Base-by-base conservation (phyloP, 2,329 filamentous ascomycete genomes). In the Lachnellula arida region DNA sequence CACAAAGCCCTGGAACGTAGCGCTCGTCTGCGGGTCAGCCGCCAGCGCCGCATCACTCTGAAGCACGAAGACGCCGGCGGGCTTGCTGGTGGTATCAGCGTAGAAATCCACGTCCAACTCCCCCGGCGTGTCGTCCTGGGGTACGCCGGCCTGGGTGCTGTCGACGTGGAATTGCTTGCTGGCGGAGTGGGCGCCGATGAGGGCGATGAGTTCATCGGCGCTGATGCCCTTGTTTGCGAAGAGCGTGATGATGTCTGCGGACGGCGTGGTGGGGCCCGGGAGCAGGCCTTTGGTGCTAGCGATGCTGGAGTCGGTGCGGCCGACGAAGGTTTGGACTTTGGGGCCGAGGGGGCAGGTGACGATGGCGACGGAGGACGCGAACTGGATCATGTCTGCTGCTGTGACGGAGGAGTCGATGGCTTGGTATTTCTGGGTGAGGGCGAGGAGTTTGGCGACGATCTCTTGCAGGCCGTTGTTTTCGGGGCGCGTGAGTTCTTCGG, bases 11-110 rank as follows among this genome's bases (percentile, higher is more conserved):
- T 63, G 62, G 56, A 73, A 72, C 54, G 69, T 66, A 48, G 69
- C 67, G 0, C 71, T 71, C 0, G 71, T 87, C 5, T 96, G 74
- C 69, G 95, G 88, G 71, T 97, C 92, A 1, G 86, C 91, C 70
- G 96, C 94, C 47, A 97, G 75, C 65, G 97, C 92, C 78, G 96
- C 85, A 67, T 96, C 89, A 0, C 90, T 91, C 56, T 89, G 63
- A 97, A 97, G 0, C 19, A 97, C 92, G 19, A 96, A 70, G 0
- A 70, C 68, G 7, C 66, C 65, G 0, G 59, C 51, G n/a, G 69
- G 64, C 4, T 55, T 42, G 1, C 47, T 54, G 19, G 64, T 60
- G 0, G 71, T 73, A 53, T 74, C 69, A 2, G 58, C 53, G 56
- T 71, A 74, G 60, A 63, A 73, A 22, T 66, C 68, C 50, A 67